Base-by-base conservation (phyloP, 345 rosid genomes). In the Linum tenue region DNA sequence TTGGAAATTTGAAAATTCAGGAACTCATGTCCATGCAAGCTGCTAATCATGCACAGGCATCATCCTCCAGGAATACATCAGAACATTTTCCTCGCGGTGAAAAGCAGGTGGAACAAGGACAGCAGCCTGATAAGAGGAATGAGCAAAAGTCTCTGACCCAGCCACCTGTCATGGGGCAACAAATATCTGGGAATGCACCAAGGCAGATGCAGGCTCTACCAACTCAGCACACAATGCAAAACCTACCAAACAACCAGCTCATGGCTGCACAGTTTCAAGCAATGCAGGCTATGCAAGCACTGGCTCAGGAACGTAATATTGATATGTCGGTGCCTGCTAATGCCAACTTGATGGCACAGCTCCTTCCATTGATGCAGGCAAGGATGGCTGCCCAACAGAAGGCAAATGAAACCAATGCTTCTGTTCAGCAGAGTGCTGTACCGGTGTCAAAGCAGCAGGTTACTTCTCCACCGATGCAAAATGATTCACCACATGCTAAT, bases 281-380 rank as follows among this genome's bases (percentile, higher is more conserved):
- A 37, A 69, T 86, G 80, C 94, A 91, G 66, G 84, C 82, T 22
- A 69, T 87, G 79, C 97, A 86, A 74, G 88, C 95, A 56, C 89
- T 91, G 96, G 98, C 88, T 66, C 80, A 79, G 63, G 96, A 91
- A 76, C 84, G 76, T 39, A 89, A 91, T 77, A 79, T 95, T 72
- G 99, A 95, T 80, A 78, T 89, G 66, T 81, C 96, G n/a, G 91
- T 76, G 60, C 98, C 99, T 73, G 90, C 82, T 76, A 89, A 95
- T 76, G 89, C 91, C 73, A 91, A 74, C 76, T 78, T 91, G 85
- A 73, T 89, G 85, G 79, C 88, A 7, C 96, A 91, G 74, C 82
- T 95, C 42, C 73, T 95, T 65, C 90, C 87, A 35, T 71, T 83
- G 37, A 80, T 88, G 86, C 96, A 94, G 79, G 73, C 91, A 57